Evolutionary conservation across 106 monocot genomes (phyloP), one percentile per base, ranked within the genome.

Genomic region (Platanthera guangdongensis): DNA sequence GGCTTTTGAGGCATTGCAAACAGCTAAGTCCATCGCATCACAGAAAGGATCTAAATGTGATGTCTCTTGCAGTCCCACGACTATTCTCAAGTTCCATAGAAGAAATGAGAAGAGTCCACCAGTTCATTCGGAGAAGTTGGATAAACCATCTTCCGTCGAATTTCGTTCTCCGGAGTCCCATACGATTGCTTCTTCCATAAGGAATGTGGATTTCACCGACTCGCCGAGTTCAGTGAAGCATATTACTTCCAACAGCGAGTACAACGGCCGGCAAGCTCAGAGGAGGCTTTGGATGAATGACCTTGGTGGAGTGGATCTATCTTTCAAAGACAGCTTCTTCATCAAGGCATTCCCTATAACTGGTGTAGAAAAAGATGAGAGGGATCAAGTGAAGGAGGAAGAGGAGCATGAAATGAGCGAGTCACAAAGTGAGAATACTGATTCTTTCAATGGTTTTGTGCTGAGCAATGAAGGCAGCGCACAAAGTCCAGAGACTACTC

Each of bases 1-100:
- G 52, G 97, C 97, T 3, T 90, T 84, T 75, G 97, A 97, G 82
- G 86, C 97, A 30, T 68, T 86, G 47, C 89, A 94, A 75, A 91
- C 94, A 57, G 89, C 89, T 4, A 91, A 81, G 60, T 22, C 51
- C 59, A 78, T 91, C 21, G 48, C 78, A 1, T 75, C 79, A 9
- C 90, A 92, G 71, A 88, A 85, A 62, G 86, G 87, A 13, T 67
- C 81, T 11, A 90, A 78, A 67, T 80, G 81, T 62, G 90, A 87
- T 39, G 59, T 78, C 30, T 70, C 75, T 65, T 75, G 77, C 8
- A 90, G 80, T 47, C 92, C 90, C 2, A 71, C 81, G 21, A 53
- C 53, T 13, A 60, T 52, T 52, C 86, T 85, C 18, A 88, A 83
- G 73, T 80, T 80, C 39, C 57, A 53, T 12, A 69, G 32, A 52